A percentile compares a stretch with the other conserved stretches of the same genome.
Evolutionary conservation across 2,329 filamentous ascomycete genomes (phyloP).

Genomic region (Helotiales sp.): DNA sequence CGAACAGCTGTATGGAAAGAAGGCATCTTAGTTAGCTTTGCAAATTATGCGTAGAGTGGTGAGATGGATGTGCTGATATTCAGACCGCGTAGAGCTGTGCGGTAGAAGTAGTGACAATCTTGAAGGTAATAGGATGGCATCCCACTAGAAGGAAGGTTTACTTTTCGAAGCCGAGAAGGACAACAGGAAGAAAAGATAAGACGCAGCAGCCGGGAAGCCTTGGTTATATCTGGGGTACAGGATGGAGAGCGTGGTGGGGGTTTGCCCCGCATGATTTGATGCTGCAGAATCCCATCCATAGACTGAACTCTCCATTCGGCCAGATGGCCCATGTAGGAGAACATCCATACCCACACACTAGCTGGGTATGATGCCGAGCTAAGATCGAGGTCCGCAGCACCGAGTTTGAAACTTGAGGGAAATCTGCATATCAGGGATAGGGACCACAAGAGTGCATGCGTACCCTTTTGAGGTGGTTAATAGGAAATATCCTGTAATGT

Average conservation of each 20-base stretch:
- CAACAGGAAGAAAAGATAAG: constrained; percentile 8
- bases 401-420: constrained; percentile 26
- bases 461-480: constrained; percentile 23
- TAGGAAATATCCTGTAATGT: constrained; percentile 11
- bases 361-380: constrained; percentile 29
- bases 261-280: constrained; percentile 35
- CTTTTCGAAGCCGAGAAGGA: neutral
- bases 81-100: constrained; percentile 83
- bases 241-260: constrained; percentile 26
- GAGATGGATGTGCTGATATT: constrained; percentile 81
- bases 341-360: constrained; percentile 35
- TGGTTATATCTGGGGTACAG: constrained; percentile 37
- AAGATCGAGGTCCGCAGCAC: constrained; percentile 33
- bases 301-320: constrained; percentile 34
- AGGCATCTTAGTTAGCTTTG: constrained; percentile 60
- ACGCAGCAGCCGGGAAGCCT: constrained; percentile 11
- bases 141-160: constrained; percentile 24
- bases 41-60: constrained; percentile 68
- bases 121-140: constrained; percentile 85
- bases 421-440: constrained; percentile 7
- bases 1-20: constrained; percentile 68
- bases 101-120: constrained; percentile 93
- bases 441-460: constrained; percentile 10
- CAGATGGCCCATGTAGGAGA: constrained; percentile 36
- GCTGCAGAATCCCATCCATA: constrained; percentile 17